Percentiles rank a stretch among this genome's conserved stretches.
Evolutionary conservation across 257 asterid genomes (phyloP).

Genomic region (Eustoma russellianum): DNA sequence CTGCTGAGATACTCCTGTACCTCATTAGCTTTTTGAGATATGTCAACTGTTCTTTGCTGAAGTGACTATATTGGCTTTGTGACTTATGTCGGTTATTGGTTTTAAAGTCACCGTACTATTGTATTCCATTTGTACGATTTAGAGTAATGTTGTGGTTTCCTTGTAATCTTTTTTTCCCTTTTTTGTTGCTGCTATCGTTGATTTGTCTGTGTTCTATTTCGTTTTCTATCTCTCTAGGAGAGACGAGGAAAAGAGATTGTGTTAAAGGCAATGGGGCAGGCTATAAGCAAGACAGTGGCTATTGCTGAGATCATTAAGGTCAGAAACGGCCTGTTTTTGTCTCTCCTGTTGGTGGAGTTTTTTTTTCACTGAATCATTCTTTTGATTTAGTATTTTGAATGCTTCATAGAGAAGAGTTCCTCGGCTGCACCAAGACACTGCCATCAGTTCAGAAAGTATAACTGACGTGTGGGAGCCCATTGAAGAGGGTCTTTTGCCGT

Average conservation of each 20-base stretch:
- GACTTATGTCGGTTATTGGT: too few species aligned
- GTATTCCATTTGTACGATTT: too few species aligned
- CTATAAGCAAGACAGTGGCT: constrained; percentile 83
- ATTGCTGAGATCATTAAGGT: constrained; percentile 81
- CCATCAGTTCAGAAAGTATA: constrained; percentile 82
- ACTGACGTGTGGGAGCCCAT: constrained; percentile 93
- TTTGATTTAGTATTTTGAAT: constrained; percentile 2
- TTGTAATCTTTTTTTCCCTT: too few species aligned
- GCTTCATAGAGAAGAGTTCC: constrained; percentile 68
- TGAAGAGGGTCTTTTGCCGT: constrained; percentile 98
- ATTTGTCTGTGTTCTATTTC: too few species aligned
- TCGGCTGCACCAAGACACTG: constrained; percentile 74
- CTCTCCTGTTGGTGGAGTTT: neutral
- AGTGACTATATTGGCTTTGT: too few species aligned
- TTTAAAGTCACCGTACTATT: too few species aligned
- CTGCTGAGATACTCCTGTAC: too few species aligned
- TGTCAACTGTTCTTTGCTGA: too few species aligned
- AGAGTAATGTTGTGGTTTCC: too few species aligned
- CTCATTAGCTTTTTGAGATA: too few species aligned
- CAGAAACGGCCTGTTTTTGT: neutral
- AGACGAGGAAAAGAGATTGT: constrained; percentile 67
- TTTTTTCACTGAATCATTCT: neutral
- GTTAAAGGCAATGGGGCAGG: constrained; percentile 96
- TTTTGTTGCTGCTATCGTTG: too few species aligned
- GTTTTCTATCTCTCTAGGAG: constrained; percentile 39